Evolutionary conservation across 2,329 filamentous ascomycete species (phyloP).

Genomic region (Hirsutella thompsonii): DNA sequence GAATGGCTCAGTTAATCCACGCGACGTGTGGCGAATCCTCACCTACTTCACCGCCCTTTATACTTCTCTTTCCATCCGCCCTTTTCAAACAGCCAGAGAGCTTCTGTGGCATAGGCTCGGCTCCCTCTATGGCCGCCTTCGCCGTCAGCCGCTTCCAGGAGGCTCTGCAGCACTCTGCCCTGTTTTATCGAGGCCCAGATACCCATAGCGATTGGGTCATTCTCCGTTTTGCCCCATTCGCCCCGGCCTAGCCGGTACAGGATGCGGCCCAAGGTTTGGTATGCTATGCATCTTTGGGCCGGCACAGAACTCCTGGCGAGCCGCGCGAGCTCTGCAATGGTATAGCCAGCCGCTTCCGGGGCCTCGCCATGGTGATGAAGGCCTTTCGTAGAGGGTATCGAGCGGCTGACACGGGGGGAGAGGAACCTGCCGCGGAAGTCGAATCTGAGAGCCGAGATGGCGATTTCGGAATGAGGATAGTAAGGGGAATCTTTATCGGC

Average conservation of each 20-base stretch:
- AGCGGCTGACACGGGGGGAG: slow-evolving; percentile 59
- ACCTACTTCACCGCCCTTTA: slow-evolving; percentile 32
- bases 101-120: slow-evolving; percentile 75
- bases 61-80: slow-evolving; percentile 57
- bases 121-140: slow-evolving; percentile 65
- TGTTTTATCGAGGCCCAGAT: slow-evolving; percentile 74
- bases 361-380: slow-evolving; percentile 90
- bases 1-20: too few species aligned
- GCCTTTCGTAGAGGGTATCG: slow-evolving; percentile 64
- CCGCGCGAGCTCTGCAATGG: slow-evolving; percentile 71
- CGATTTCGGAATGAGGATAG: slow-evolving; percentile 63
- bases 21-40: not conserved
- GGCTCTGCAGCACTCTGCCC: slow-evolving; percentile 61
- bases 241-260: slow-evolving; percentile 70
- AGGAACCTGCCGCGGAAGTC: slow-evolving; percentile 74
- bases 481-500: slow-evolving; percentile 65
- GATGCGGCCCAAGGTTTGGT: slow-evolving; percentile 78
- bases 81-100: slow-evolving; percentile 69
- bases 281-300: slow-evolving; percentile 80
- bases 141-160: slow-evolving; percentile 63
- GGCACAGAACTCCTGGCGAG: slow-evolving; percentile 72
- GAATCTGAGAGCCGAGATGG: slow-evolving; percentile 71
- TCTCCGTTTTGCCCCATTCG: slow-evolving; percentile 46
- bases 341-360: slow-evolving; percentile 90
- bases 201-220: slow-evolving; percentile 56